A percentile compares a stretch with the other conserved stretches of the same genome.
These are phyloP conservation scores for Tylopilus rubrobrunneus DNA, from an alignment of 768 basidiomycete species.

Conservation along the genomic window DNA sequence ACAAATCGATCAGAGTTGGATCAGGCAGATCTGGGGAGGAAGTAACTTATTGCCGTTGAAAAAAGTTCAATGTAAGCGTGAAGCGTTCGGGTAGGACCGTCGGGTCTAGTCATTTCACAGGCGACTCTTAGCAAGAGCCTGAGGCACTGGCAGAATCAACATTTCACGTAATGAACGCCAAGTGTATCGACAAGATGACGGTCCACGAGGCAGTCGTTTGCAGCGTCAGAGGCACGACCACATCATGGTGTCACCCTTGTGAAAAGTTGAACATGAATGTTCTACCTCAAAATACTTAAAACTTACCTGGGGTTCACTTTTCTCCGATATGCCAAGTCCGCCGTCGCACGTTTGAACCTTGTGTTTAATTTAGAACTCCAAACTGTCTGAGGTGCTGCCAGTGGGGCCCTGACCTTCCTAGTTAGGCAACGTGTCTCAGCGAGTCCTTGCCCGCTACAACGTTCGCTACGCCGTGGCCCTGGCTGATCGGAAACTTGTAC, in stretches of 20 bases:
- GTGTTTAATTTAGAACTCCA: background rate
- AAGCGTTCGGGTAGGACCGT: background rate
- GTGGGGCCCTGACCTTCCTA: no score
- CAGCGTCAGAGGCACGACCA: background rate
- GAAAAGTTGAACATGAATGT: background rate
- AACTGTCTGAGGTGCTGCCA: no score
- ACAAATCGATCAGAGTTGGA: background rate
- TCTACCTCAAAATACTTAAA: background rate
- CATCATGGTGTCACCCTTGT: no score
- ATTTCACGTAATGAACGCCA: conserved; percentile 12
- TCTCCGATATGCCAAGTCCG: background rate
- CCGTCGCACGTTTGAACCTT: background rate
- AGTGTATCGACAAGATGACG: background rate
- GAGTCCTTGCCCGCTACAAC: background rate
- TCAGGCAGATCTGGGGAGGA: conserved; percentile 7
- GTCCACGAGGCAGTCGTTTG: conserved; percentile 4
- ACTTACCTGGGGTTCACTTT: background rate
- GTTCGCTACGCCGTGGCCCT: background rate
- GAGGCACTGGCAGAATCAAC: conserved; percentile 6
- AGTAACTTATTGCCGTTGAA: background rate
- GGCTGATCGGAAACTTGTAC: conserved; percentile 2
- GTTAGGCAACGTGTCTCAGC: conserved; percentile 3
- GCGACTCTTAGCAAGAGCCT: background rate
- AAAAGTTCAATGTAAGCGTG: conserved; percentile 2
- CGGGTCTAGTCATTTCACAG: background rate